Evolutionary conservation across 495 filamentous ascomycete species (phyloP).

Genomic region (Podospora pseudoanserina): DNA sequence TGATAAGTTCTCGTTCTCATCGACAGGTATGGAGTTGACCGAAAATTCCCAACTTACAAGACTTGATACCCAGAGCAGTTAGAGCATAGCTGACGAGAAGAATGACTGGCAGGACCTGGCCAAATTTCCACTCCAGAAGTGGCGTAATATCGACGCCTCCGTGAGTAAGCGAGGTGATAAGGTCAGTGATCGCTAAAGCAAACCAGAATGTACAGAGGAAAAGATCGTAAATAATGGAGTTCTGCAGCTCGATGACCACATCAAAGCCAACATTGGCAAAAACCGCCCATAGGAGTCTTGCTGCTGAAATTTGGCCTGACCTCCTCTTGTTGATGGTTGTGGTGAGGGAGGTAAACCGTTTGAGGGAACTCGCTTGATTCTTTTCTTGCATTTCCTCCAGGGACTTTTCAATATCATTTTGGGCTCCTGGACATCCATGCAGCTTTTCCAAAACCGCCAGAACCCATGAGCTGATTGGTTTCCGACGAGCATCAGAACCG

Average conservation of each 20-base stretch:
- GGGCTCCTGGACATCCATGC: not conserved
- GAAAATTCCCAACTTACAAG: not conserved
- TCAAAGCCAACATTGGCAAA: not conserved
- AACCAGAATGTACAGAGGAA: not conserved
- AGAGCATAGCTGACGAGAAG: not conserved
- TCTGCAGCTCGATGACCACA: not conserved
- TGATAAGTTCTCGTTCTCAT: not conserved
- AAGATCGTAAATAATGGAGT: not conserved
- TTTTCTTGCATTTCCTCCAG: not conserved
- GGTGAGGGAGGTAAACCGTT: not conserved
- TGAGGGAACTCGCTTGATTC: not conserved
- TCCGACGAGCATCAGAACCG: not conserved
- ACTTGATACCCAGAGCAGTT: not conserved
- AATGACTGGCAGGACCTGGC: not conserved
- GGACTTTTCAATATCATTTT: not conserved
- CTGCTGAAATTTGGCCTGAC: not conserved
- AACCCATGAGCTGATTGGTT: not conserved
- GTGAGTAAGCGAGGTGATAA: not conserved
- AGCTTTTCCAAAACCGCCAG: not conserved
- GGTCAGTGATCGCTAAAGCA: not conserved
- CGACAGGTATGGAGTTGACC: not conserved
- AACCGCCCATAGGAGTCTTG: not conserved
- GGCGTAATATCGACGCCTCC: not conserved
- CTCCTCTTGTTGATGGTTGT: not conserved
- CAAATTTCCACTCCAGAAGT: not conserved